Evolutionary conservation across 2,329 filamentous ascomycete species (phyloP).

Genomic region (Fusarium sp.): DNA sequence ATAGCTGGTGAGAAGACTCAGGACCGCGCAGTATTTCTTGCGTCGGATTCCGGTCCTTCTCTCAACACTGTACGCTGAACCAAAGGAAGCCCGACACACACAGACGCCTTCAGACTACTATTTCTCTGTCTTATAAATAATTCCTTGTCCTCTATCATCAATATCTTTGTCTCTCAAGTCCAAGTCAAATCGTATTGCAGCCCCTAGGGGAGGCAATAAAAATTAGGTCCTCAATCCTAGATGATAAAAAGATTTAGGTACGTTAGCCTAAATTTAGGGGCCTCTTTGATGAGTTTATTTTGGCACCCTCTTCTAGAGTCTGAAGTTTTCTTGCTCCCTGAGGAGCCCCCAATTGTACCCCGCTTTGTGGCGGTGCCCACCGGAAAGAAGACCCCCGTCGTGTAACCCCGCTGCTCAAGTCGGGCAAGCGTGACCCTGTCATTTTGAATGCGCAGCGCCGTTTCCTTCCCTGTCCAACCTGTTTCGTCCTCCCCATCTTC

Average conservation of each 20-base stretch:
- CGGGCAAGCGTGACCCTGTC: conserved; percentile 41
- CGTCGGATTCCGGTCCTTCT: neutral
- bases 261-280: too few relatives aligned
- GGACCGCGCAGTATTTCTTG: neutral
- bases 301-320: too few relatives aligned
- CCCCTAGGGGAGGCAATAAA: neutral
- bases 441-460: conserved; percentile 32
- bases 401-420: conserved; percentile 37
- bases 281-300: too few relatives aligned
- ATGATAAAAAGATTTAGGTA: too few relatives aligned
- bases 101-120: accelerated
- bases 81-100: neutral
- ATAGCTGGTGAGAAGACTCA: neutral
- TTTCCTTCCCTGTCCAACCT: conserved; percentile 23
- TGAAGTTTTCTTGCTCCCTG: too few relatives aligned
- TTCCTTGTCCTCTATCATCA: neutral
- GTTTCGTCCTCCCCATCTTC: conserved; percentile 18
- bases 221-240: too few relatives aligned
- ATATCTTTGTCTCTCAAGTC: neutral
- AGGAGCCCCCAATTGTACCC: conserved; percentile 24
- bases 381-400: conserved; percentile 23
- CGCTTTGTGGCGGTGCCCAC: conserved; percentile 45
- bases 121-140: neutral
- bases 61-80: neutral
- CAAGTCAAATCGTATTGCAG: neutral